Evolutionary conservation across 2,329 filamentous ascomycete species (phyloP), one percentile per base, ranked within the genome.

Genomic region (Apiospora rasikravindrae): DNA sequence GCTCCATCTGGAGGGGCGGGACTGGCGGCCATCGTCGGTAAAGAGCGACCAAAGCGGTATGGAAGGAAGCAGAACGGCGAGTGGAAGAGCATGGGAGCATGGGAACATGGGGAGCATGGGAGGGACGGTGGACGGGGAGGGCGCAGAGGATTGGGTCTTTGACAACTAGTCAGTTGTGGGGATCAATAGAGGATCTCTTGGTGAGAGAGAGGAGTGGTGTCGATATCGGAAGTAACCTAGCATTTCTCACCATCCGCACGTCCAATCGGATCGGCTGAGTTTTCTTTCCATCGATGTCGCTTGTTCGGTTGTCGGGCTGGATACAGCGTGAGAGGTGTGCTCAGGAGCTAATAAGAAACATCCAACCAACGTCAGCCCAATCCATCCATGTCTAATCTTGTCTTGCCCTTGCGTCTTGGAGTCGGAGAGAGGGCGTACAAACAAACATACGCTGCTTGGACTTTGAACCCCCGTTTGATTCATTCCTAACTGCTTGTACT

Each of bases 181-280:
- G 57, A 64, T 64, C 53, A 61, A 37, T 61, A 61, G 53, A 61
- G 53, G 53, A 61, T 61, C 53, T 61, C n/a, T 24, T 51, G n/a
- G n/a, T n/a, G n/a, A n/a, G 26, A 22, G 26, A 8, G 4, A 8
- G 37, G 37, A 37, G 37, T 37, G 37, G 26, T 61, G 53, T 61
- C 57, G 57, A 64, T 64, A 64, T 64, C 57, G 57, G 57, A 64
- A 64, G 57, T 22, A n/a, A n/a, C n/a, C n/a, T n/a, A n/a, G 29
- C 57, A 37, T 64, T 8, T 64, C 57, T 16, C 11, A 64, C 29
- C 33, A 37, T 19, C 53, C 29, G 49, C 4, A 37, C 45, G 45
- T n/a, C 57, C 57, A 64, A 64, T 64, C 19, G 10, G 33, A 37
- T 37, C 1, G 5, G 19, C 16, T 4, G 29, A 29, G 29, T 7